Percentiles rank a stretch among this genome's conserved stretches.
Evolutionary conservation across 768 basidiomycete genomes (phyloP).

Genomic region (Galerina sulciceps): DNA sequence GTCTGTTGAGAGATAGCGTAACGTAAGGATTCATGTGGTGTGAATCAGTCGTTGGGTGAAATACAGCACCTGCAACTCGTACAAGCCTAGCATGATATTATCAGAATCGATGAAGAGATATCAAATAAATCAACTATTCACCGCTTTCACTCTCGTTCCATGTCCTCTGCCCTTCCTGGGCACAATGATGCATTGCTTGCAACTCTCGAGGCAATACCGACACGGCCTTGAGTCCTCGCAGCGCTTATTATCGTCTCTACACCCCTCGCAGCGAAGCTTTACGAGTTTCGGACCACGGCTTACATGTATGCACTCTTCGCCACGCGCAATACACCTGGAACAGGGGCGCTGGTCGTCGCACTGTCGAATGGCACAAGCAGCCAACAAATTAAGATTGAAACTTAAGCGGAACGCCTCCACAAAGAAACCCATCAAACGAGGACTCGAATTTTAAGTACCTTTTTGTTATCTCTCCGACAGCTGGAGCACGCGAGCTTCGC

Average conservation of each 20-base stretch:
- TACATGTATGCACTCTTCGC: slow-evolving; percentile 60
- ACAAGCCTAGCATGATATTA: slow-evolving; percentile 50
- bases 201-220: slow-evolving; percentile 49
- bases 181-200: slow-evolving; percentile 50
- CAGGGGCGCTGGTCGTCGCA: slow-evolving; percentile 70
- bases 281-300: slow-evolving; percentile 60
- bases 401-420: neutral
- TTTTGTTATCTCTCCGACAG: slow-evolving; percentile 70
- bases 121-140: slow-evolving; percentile 33
- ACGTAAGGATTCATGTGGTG: neutral
- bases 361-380: slow-evolving; percentile 29
- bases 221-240: slow-evolving; percentile 68
- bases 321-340: slow-evolving; percentile 56
- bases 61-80: slow-evolving; percentile 64
- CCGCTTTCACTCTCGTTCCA: slow-evolving; percentile 64
- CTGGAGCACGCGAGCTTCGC: slow-evolving; percentile 63
- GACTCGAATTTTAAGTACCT: slow-evolving; percentile 38
- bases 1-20: slow-evolving; percentile 36
- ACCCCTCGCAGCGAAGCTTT: slow-evolving; percentile 63
- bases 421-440: neutral
- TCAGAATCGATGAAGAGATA: slow-evolving; percentile 4
- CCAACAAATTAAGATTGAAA: slow-evolving; percentile 3
- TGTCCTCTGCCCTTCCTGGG: slow-evolving; percentile 60
- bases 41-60: neutral
- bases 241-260: slow-evolving; percentile 56